Percentiles rank a stretch among this genome's conserved stretches.
Evolutionary conservation across 306 rosid species (phyloP).

Genomic region (Oxytropis ochrocephala): DNA sequence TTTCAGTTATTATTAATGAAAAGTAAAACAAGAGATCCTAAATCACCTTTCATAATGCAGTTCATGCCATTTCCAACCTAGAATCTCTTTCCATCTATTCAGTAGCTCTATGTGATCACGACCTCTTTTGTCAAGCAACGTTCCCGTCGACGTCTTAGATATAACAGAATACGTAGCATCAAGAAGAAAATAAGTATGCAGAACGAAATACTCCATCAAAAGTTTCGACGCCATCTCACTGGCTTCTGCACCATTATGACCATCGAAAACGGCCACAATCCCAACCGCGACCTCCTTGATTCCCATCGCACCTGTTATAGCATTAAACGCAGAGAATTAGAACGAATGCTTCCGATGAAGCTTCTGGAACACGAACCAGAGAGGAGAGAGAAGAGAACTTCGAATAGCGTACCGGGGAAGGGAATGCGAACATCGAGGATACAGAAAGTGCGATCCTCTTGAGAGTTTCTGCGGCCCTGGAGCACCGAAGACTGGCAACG

Average conservation of each 20-base stretch:
- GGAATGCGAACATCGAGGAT: slow-evolving; percentile 75
- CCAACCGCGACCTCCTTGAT: slow-evolving; percentile 77
- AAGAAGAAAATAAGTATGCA: slow-evolving; percentile 89
- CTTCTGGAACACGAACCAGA: background rate
- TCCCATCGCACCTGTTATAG: slow-evolving; percentile 54
- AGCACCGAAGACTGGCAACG: slow-evolving; percentile 65
- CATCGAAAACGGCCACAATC: slow-evolving; percentile 85
- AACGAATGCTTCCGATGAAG: background rate
- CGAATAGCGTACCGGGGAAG: slow-evolving; percentile 46
- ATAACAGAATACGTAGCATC: slow-evolving; percentile 69
- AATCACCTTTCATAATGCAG: slow-evolving; percentile 56
- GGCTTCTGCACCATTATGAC: slow-evolving; percentile 93
- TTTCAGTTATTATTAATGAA: slow-evolving; percentile 4
- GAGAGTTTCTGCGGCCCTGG: slow-evolving; percentile 65
- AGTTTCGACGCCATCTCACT: slow-evolving; percentile 91
- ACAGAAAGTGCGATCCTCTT: slow-evolving; percentile 87
- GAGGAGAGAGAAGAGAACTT: background rate
- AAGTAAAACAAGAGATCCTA: background rate
- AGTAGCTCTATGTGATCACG: slow-evolving; percentile 23
- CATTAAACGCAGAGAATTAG: slow-evolving; percentile 5
- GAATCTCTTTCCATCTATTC: slow-evolving; percentile 50
- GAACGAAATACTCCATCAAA: slow-evolving; percentile 76
- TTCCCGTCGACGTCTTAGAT: slow-evolving; percentile 38
- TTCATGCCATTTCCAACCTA: slow-evolving; percentile 36
- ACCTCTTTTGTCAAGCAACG: slow-evolving; percentile 34